These are phyloP conservation scores for Scytalidium lignicola DNA, from an alignment of 2,329 filamentous ascomycete species.

Conservation along the genomic window DNA sequence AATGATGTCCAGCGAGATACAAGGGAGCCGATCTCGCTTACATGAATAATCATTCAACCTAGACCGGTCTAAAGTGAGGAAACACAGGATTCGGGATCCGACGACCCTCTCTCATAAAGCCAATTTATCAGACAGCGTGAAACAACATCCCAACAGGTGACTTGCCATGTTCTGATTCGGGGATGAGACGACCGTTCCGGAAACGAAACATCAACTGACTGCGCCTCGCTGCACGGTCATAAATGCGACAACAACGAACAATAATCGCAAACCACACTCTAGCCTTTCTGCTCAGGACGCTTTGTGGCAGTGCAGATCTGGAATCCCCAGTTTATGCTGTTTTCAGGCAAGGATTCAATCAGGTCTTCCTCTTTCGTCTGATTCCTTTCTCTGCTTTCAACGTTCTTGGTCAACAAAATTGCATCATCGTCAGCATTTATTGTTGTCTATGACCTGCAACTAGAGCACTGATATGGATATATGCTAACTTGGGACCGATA, in stretches of 20 bases:
- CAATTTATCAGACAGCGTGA: too few relatives aligned
- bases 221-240: background rate
- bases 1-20: background rate
- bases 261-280: background rate
- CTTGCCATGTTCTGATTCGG: background rate
- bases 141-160: too few relatives aligned
- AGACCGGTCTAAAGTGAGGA: background rate
- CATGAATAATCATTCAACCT: background rate
- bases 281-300: background rate
- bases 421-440: background rate
- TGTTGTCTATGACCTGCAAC: background rate
- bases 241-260: background rate
- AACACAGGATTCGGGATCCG: too few relatives aligned
- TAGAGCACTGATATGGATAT: too few relatives aligned
- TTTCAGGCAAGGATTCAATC: background rate
- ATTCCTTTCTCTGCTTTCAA: background rate
- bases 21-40: background rate
- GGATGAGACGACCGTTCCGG: background rate
- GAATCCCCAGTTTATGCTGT: background rate
- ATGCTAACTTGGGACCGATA: too few relatives aligned
- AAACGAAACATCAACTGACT: background rate
- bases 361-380: background rate
- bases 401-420: background rate
- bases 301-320: background rate
- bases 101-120: too few relatives aligned